Evolutionary conservation across 106 monocot genomes (phyloP).

Genomic region (Dioscorea alata): DNA sequence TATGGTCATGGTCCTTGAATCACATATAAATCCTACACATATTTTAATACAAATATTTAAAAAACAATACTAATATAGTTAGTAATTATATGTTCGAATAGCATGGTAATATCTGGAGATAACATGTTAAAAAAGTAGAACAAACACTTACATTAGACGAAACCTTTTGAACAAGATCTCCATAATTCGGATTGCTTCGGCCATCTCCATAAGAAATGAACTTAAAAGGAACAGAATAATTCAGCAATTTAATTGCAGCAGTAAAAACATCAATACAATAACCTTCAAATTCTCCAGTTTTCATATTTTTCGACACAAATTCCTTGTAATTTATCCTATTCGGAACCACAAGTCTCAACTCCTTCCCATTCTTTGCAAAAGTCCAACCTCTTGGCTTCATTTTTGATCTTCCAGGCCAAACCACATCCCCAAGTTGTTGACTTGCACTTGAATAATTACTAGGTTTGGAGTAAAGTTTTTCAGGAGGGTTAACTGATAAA

Average conservation of each 20-base stretch:
- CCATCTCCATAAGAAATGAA: slow-evolving; percentile 53
- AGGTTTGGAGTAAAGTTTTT: slow-evolving; percentile 18
- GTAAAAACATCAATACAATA: slow-evolving; percentile 57
- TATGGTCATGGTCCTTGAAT: neutral
- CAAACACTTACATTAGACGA: slow-evolving; percentile 41
- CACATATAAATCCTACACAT: neutral
- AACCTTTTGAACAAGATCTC: slow-evolving; percentile 50
- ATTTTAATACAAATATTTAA: neutral
- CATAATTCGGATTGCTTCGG: slow-evolving; percentile 42
- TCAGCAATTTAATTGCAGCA: slow-evolving; percentile 47
- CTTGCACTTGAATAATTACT: slow-evolving; percentile 14
- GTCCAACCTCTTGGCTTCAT: slow-evolving; percentile 56
- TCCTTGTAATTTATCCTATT: slow-evolving; percentile 38
- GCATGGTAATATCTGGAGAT: no score
- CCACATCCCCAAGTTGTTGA: slow-evolving; percentile 29
- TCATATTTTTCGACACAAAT: slow-evolving; percentile 32
- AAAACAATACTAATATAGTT: neutral
- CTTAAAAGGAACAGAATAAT: slow-evolving; percentile 45
- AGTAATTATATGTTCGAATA: no score
- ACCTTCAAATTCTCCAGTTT: slow-evolving; percentile 33
- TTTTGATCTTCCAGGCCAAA: slow-evolving; percentile 57
- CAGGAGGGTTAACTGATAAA: slow-evolving; percentile 46
- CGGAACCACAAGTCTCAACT: slow-evolving; percentile 48
- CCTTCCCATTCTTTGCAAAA: slow-evolving; percentile 47
- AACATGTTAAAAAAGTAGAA: no score